phyloP scores from a whole-genome alignment of 257 asterid genomes.

The Fraxinus anomala region DNA sequence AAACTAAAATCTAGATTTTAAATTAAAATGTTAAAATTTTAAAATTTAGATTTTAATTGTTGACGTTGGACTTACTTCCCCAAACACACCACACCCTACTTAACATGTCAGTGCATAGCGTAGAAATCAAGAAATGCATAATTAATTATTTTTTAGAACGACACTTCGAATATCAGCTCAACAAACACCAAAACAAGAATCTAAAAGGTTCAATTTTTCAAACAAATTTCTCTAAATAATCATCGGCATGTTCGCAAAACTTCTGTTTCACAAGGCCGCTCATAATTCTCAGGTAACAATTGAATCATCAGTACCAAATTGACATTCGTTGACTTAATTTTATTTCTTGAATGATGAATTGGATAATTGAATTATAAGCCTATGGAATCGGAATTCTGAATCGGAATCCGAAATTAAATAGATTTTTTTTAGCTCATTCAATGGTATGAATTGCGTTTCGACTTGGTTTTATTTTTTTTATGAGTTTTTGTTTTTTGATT shows the following conservation, averaged over 20 bases:
- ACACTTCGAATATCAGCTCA: conserved; percentile 27
- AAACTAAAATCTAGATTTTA: too few relatives aligned
- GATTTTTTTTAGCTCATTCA: not conserved
- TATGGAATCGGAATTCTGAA: not conserved
- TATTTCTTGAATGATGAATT: not conserved
- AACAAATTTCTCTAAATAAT: not conserved
- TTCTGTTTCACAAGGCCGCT: conserved; percentile 70
- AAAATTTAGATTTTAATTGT: too few relatives aligned
- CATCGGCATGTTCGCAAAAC: conserved; percentile 68
- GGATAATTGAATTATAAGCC: not conserved
- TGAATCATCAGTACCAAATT: conserved; percentile 19
- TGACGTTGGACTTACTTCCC: too few relatives aligned
- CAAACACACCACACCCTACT: too few relatives aligned
- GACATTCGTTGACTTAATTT: conserved; percentile 15
- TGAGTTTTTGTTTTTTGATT: conserved; percentile 17
- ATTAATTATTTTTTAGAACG: not conserved
- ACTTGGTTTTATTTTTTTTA: not conserved
- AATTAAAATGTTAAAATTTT: too few relatives aligned
- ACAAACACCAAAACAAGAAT: conserved; percentile 1
- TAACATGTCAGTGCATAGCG: conserved; percentile 24
- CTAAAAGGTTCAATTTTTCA: conserved; percentile 26
- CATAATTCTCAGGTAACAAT: conserved; percentile 46
- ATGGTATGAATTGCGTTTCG: not conserved
- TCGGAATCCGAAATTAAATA: not conserved
- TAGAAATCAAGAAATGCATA: conserved; percentile 33